Evolutionary conservation across 169 alveolate species (phyloP), one percentile per base, ranked within the genome.

Genomic region (Plasmodium falciparum): DNA sequence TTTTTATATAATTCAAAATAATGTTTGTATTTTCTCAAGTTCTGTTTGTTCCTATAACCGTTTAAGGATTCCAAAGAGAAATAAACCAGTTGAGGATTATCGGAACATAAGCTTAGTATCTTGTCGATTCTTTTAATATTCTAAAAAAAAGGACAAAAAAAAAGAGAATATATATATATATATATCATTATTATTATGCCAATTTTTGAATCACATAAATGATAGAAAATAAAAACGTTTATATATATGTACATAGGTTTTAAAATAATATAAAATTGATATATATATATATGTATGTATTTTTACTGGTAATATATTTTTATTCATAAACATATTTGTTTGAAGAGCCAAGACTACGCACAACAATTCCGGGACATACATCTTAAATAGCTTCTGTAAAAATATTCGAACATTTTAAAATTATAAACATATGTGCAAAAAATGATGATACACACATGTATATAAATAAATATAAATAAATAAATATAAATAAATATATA

Each of bases 51-150:
- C 59, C 20, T 56, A 63, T 83, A 72, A 5, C 56, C 17, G 15
- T 83, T 83, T 47, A 83, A 69, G 1, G 78, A 83, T 29, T 83
- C 85, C 12, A 83, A 49, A 3, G 91, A 61, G 39, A 83, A 83
- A 52, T 83, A 69, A 12, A 83, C 91, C 13, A 83, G 49, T 47
- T 83, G 91, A 6, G 91, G 91, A 13, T 75, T 83, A 24, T 83
- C 91, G 1, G 85, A 43, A 39, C 91, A 83, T 17, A 83, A 33
- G 15, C 39, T 83, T 56, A 83, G 52, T 17, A 83, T 83, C 33
- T 83, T n/a, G 39, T 83, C 91, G 15, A 83, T 83, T 58, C 91
- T 78, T 83, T 83, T 83, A 52, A 83, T 70, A 50, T 83, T 83
- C 91, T 83, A 65, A 54, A 1, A 17, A 22, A 29, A 58, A n/a